These are phyloP conservation scores for Diophrys sp. DNA, from an alignment of 73 alveolate genomes.

Conservation along the genomic window DNA sequence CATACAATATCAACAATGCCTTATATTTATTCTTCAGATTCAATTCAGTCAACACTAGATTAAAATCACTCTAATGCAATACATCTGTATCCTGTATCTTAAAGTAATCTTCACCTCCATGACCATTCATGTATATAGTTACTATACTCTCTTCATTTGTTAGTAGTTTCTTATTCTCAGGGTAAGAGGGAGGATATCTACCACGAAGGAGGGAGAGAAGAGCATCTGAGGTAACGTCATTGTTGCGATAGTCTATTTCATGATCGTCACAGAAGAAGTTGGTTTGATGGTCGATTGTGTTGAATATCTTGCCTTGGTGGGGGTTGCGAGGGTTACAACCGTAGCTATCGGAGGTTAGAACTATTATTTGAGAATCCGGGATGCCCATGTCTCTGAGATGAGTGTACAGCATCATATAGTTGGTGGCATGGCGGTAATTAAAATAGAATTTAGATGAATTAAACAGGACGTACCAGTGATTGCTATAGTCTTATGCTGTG, in stretches of 20 bases:
- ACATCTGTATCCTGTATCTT: constrained; percentile 85
- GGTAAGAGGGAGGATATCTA: constrained; percentile 52
- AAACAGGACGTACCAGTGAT: constrained; percentile 33
- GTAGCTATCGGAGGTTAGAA: constrained; percentile 78
- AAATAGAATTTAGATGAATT: constrained; percentile 75
- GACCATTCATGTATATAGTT: constrained; percentile 75
- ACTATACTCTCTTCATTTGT: constrained; percentile 70
- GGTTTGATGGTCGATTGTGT: constrained; percentile 46
- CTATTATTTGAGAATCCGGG: constrained; percentile 84
- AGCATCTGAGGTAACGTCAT: constrained; percentile 71
- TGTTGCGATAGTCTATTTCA: constrained; percentile 71
- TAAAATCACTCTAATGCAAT: constrained; percentile 73
- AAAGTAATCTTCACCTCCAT: constrained; percentile 86
- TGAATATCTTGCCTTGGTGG: constrained; percentile 73
- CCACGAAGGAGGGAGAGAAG: constrained; percentile 75
- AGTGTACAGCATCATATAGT: constrained; percentile 64
- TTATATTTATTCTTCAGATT: constrained; percentile 63
- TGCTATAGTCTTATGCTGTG: constrained; percentile 10
- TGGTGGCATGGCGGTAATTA: constrained; percentile 87
- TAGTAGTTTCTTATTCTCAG: constrained; percentile 61
- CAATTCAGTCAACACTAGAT: constrained; percentile 75
- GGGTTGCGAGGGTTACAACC: constrained; percentile 87
- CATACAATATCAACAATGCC: constrained; percentile 71
- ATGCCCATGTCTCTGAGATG: constrained; percentile 72
- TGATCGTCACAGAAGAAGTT: constrained; percentile 65